Evolutionary conservation across 306 rosid species (phyloP).

Genomic region (Potentilla sterilis): DNA sequence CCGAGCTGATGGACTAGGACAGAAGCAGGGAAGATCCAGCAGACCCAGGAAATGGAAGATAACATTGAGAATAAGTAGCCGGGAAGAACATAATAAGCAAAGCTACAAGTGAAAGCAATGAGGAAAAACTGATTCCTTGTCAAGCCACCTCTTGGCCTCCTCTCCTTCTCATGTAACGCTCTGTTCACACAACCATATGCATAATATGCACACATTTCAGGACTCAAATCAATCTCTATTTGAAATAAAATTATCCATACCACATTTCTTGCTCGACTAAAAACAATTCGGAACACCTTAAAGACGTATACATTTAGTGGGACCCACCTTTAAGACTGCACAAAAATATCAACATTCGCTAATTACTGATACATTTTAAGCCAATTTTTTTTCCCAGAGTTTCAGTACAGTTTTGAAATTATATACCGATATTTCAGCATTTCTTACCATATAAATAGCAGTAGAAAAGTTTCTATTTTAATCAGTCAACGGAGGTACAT

Average conservation of each 20-base stretch:
- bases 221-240: background rate
- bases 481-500: background rate
- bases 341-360: too few relatives aligned
- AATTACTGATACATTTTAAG: too few relatives aligned
- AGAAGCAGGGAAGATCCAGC: constrained; percentile 75
- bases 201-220: background rate
- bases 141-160: constrained; percentile 50
- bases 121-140: constrained; percentile 74
- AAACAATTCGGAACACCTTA: background rate
- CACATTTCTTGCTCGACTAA: background rate
- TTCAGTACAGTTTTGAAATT: background rate
- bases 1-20: constrained; percentile 68
- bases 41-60: constrained; percentile 69
- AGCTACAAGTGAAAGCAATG: constrained; percentile 59
- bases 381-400: background rate
- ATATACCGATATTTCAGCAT: background rate
- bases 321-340: too few relatives aligned
- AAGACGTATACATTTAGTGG: too few relatives aligned
- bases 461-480: background rate
- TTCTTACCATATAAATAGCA: background rate
- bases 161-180: constrained; percentile 74
- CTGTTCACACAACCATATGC: constrained; percentile 30
- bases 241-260: background rate
- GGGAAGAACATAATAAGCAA: constrained; percentile 71
- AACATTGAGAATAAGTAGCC: constrained; percentile 77